These are phyloP conservation scores for Phenoliferia sp. DNA, from an alignment of 1,284 basidiomycete genomes.

Conservation along the genomic window DNA sequence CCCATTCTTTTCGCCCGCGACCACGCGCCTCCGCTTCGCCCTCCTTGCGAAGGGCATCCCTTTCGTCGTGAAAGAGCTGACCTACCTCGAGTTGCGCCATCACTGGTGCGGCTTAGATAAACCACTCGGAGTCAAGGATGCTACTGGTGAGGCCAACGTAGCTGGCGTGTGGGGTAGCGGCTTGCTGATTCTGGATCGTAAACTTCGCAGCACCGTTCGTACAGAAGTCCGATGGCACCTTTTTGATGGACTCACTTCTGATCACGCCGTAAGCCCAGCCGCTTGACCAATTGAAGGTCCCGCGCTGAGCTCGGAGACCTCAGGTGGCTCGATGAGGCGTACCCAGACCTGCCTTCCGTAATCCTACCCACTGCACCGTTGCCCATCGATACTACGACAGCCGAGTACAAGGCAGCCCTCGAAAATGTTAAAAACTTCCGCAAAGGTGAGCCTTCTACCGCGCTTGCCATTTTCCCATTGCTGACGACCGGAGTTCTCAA, in stretches of 20 bases:
- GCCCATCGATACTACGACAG: not conserved
- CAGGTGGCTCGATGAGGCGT: not conserved
- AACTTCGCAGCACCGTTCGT: not conserved
- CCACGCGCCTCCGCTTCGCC: not conserved
- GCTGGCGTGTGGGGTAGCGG: not conserved
- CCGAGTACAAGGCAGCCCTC: not conserved
- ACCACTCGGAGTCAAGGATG: not conserved
- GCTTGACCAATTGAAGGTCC: not conserved
- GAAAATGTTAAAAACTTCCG: not conserved
- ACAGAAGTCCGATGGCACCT: not conserved
- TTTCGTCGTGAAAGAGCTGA: conserved; percentile 5
- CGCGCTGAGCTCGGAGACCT: not conserved
- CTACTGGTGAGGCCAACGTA: not conserved
- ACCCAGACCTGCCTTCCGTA: not conserved
- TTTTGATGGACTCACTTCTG: not conserved
- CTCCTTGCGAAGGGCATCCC: not conserved
- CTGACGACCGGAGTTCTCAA: not conserved
- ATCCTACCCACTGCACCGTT: not conserved
- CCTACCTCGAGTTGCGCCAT: not conserved
- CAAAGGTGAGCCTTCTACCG: not conserved
- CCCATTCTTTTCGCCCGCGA: not conserved
- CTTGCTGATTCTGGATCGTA: not conserved
- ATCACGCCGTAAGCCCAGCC: not conserved
- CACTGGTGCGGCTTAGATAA: not conserved
- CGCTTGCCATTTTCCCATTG: not conserved